Percentiles rank a stretch among this genome's conserved stretches.
Evolutionary conservation across 2,329 filamentous ascomycete genomes (phyloP).

Genomic region (Cercospora citrullina): DNA sequence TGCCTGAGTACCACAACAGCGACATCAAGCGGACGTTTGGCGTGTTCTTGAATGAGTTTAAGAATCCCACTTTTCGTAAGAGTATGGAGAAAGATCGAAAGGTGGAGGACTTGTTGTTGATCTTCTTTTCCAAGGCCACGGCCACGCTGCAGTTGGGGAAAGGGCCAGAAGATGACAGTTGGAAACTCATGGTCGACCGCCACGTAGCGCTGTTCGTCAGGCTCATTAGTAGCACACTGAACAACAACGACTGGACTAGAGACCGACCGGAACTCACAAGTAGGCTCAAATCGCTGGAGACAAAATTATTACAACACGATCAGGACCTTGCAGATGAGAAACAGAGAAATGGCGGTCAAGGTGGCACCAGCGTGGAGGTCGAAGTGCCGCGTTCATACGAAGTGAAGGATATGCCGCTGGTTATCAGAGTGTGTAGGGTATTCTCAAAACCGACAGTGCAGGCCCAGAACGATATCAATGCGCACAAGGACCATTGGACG

Average conservation of each 20-base stretch:
- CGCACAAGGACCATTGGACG: slow-evolving; percentile 79
- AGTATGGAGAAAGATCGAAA: slow-evolving; percentile 91
- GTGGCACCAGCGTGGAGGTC: slow-evolving; percentile 73
- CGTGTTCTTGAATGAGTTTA: slow-evolving; percentile 90
- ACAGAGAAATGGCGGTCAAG: slow-evolving; percentile 57
- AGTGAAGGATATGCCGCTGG: slow-evolving; percentile 95
- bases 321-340: slow-evolving; percentile 73
- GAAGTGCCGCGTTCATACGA: slow-evolving; percentile 82
- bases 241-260: slow-evolving; percentile 79
- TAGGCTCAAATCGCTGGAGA: slow-evolving; percentile 79
- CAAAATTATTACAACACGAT: slow-evolving; percentile 89
- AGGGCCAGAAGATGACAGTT: slow-evolving; percentile 75
- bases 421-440: slow-evolving; percentile 80
- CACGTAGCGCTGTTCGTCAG: slow-evolving; percentile 94
- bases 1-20: slow-evolving; percentile 88
- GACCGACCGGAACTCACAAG: slow-evolving; percentile 82
- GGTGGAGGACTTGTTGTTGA: slow-evolving; percentile 87
- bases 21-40: slow-evolving; percentile 91
- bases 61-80: slow-evolving; percentile 82
- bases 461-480: slow-evolving; percentile 84
- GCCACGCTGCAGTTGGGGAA: slow-evolving; percentile 83
- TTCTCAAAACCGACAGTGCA: slow-evolving; percentile 79
- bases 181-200: slow-evolving; percentile 88
- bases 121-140: slow-evolving; percentile 93
- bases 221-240: slow-evolving; percentile 75